Conservation (phyloP, 176 grass and related monocot species). For the Metroxylon sagu region DNA sequence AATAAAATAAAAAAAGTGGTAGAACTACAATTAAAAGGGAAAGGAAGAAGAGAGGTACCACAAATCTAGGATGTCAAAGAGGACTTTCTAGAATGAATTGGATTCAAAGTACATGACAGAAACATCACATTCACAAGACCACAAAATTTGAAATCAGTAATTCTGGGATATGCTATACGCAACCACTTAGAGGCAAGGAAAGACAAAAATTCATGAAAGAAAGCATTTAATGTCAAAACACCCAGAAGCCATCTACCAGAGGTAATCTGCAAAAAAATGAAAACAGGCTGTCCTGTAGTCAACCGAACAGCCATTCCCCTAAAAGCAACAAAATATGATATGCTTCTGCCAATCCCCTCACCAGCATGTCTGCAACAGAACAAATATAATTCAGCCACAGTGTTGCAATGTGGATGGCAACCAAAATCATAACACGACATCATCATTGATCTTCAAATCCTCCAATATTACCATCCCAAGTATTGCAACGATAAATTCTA, state of each 20-base stretch:
- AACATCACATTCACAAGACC: no score
- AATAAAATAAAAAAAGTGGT: no score
- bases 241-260: constrained; percentile 12
- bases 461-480: constrained; percentile 13
- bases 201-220: no score
- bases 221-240: no score
- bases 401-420: constrained; percentile 31
- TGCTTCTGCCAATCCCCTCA: constrained; percentile 55
- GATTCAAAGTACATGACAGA: no score
- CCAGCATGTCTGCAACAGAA: constrained; percentile 75
- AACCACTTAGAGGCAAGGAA: neutral
- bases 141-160: no score
- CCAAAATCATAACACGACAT: constrained; percentile 35
- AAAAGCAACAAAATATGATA: constrained; percentile 40
- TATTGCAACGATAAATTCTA: constrained; percentile 23
- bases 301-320: constrained; percentile 31
- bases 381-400: constrained; percentile 71
- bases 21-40: no score
- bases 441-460: constrained; percentile 35
- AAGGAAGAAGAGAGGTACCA: no score
- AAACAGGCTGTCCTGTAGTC: constrained; percentile 23
- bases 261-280: constrained; percentile 30
- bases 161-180: no score
- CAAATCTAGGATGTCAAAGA: no score
- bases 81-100: no score